These are phyloP conservation scores for Sugiyamaella lignohabitans DNA, from an alignment of 805 yeast species.

Conservation along the genomic window DNA sequence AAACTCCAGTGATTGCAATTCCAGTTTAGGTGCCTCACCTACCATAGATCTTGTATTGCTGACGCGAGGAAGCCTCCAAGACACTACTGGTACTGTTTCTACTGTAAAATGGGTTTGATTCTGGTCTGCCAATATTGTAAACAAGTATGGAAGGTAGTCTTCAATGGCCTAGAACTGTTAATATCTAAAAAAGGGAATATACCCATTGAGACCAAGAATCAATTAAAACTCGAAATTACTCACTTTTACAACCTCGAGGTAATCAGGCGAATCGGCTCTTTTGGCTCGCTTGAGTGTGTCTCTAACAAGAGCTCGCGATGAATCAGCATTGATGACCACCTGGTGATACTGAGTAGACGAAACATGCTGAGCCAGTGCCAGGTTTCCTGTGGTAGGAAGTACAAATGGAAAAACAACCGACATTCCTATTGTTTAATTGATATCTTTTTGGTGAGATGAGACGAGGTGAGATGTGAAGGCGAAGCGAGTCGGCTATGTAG, in stretches of 20 bases:
- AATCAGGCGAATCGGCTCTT: conserved; percentile 14
- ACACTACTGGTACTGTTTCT: conserved; percentile 13
- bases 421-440: no score
- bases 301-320: conserved; percentile 26
- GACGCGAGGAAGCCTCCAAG: conserved; percentile 26
- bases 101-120: no score
- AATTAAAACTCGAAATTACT: neutral
- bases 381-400: conserved; percentile 28
- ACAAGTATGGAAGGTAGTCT: conserved; percentile 2
- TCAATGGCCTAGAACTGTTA: neutral
- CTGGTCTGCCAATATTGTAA: neutral
- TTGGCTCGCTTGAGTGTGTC: conserved; percentile 28
- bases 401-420: conserved; percentile 20
- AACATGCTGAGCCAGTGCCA: conserved; percentile 21
- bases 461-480: neutral
- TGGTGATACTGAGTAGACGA: conserved; percentile 19
- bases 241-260: neutral
- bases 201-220: no score
- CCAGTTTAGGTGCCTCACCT: conserved; percentile 12
- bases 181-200: no score
- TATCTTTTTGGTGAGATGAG: neutral
- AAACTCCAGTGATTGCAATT: conserved; percentile 14
- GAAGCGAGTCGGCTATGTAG: neutral
- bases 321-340: conserved; percentile 25
- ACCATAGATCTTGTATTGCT: conserved; percentile 13